Evolutionary conservation across 1,284 basidiomycete species (phyloP), one percentile per base, ranked within the genome.

Genomic region (Hemileia vastatrix): DNA sequence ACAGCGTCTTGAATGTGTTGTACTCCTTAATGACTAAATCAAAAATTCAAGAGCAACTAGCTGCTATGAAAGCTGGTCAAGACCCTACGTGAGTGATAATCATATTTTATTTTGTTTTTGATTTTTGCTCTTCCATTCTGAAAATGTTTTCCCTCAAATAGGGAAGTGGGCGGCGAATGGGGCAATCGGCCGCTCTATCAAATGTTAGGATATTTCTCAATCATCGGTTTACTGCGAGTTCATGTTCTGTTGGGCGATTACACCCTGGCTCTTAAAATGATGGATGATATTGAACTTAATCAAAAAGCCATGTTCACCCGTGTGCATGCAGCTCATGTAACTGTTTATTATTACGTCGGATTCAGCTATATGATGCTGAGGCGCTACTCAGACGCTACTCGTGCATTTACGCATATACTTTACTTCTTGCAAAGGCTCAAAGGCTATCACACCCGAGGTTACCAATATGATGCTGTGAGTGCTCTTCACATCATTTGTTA

Each of bases 21-120:
- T 98, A 97, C 80, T 96, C 92, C 48, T 81, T 97, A 66, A 94
- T 98, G 67, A 93, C 97, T 81, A 97, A 97, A 78, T 90, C 87
- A 15, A 86, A 86, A 76, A 90, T 93, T 78, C 91, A 93, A 77
- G 91, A 96, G 77, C 91, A 93, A 78, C 85, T 98, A 66, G 76
- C 80, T 64, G 93, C 93, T 4, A 82, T 85, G 66, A 83, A 86
- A 70, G 81, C 86, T 68, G 90, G 90, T 21, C 86, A 88, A 76
- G 81, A 83, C 31, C 78, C 83, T 0, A 84, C 83, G 86, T 90
- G 68, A 67, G 86, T 61, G 8, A 36, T n/a, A 19, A n/a, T 60
- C 18, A 53, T 32, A 53, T 57, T 59, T 8, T 24, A n/a, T 13
- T 47, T 18, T 33, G n/a, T 11, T 23, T 52, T 5, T 32, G 48